Conservation (phyloP, 768 basidiomycete genomes). For the Boletellus sp. region DNA sequence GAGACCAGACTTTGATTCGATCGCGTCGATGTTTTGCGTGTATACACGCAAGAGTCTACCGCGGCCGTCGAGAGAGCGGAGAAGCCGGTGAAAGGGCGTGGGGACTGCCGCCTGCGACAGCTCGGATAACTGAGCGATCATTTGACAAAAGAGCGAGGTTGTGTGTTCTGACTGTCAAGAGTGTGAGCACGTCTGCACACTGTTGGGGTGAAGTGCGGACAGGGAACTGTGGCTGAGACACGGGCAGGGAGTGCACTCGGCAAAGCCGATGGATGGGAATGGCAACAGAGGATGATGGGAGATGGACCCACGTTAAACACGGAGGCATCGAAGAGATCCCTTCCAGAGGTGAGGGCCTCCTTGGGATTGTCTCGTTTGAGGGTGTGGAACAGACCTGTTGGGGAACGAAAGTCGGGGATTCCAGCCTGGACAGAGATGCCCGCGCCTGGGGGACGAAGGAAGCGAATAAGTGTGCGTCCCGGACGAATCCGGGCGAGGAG, state of each 20-base stretch:
- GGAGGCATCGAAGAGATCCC: conserved; percentile 87
- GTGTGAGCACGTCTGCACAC: conserved; percentile 17
- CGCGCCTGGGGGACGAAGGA: conserved; percentile 51
- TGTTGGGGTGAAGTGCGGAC: conserved; percentile 2
- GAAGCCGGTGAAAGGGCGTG: conserved; percentile 75
- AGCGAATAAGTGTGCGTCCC: neutral
- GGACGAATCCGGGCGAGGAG: conserved; percentile 12
- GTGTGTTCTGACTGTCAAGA: conserved; percentile 61
- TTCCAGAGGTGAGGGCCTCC: conserved; percentile 68
- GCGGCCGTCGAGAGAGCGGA: conserved; percentile 70
- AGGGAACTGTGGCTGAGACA: neutral
- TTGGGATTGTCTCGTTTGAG: conserved; percentile 76
- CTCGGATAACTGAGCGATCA: conserved; percentile 80
- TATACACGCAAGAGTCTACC: conserved; percentile 81
- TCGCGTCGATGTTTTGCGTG: conserved; percentile 91
- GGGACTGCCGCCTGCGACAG: conserved; percentile 70
- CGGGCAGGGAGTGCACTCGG: neutral
- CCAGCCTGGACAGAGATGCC: conserved; percentile 86
- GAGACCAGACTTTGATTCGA: conserved; percentile 83
- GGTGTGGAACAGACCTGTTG: conserved; percentile 74
- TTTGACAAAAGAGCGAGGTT: conserved; percentile 78
- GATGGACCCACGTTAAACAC: conserved; percentile 69
- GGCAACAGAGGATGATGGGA: neutral
- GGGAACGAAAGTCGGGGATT: conserved; percentile 86
- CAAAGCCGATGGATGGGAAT: neutral